phyloP scores from a whole-genome alignment of 2,329 filamentous ascomycete species.

The Alternaria consortialis region DNA sequence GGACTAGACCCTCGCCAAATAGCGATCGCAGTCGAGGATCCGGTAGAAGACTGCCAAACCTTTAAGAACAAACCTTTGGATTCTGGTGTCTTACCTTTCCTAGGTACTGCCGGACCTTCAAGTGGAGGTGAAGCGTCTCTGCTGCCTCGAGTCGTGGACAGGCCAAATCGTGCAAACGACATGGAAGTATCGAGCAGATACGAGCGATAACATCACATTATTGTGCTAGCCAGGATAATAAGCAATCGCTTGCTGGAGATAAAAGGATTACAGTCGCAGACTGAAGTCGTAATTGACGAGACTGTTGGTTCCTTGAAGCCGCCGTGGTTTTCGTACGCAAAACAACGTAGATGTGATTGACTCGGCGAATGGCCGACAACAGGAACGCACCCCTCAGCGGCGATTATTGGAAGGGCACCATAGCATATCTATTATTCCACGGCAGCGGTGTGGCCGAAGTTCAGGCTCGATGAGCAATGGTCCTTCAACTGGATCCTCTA shows the following conservation, averaged over 20 bases:
- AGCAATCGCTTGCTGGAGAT: not conserved
- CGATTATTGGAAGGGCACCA: not conserved
- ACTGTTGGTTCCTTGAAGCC: not conserved
- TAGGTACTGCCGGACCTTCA: too few relatives aligned
- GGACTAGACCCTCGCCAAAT: too few relatives aligned
- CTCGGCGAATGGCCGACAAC: not conserved
- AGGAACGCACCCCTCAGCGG: not conserved
- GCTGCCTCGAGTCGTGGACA: not conserved
- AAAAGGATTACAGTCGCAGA: not conserved
- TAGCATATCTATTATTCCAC: not conserved
- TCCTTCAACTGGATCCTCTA: not conserved
- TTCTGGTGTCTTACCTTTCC: too few relatives aligned
- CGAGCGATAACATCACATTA: not conserved
- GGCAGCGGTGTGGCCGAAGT: not conserved
- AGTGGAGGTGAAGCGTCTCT: too few relatives aligned
- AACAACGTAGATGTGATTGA: too few relatives aligned
- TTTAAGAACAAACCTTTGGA: too few relatives aligned
- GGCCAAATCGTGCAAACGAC: not conserved
- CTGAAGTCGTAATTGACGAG: not conserved
- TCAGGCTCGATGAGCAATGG: not conserved
- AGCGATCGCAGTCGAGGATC: too few relatives aligned
- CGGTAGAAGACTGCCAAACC: too few relatives aligned
- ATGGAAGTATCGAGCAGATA: not conserved
- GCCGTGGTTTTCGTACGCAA: not conserved
- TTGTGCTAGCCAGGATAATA: not conserved